Evolutionary conservation across 176 grass and related monocot species (phyloP), one percentile per base, ranked within the genome.

Genomic region (Oryza glaberrima): DNA sequence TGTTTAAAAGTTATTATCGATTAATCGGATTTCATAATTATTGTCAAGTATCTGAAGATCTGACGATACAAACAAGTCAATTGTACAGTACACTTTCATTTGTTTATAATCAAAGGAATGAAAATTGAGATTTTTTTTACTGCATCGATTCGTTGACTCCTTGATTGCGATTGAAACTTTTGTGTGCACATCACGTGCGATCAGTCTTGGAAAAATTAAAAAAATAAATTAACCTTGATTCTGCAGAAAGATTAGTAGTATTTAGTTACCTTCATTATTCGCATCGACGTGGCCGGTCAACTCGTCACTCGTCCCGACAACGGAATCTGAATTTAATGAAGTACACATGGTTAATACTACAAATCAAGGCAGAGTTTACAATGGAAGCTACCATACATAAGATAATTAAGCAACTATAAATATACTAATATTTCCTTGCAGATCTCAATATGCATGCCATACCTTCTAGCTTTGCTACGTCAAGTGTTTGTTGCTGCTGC

Each of bases 301-400:
- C 51, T 61, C 35, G 67, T 67, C 4, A 4, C 43, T 48, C 19
- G 43, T 48, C 7, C 12, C 45, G 28, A 68, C 78, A 16, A 69
- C 44, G 10, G 69, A 82, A 82, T 72, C 80, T 82, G 69, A 82
- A 72, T 72, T 72, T 5, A 60, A 82, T 72, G 68, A 72, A 72
- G 3, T 44, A 23, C 48, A 70, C 19, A 61, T 28, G 65, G 9
- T 78, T 83, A 83, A 30, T 46, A 15, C 7, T 46, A 15, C 7
- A 11, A 9, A 73, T 51, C 68, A 56, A 88, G 25, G 68, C 41
- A 73, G 11, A 3, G 1, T 9, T 9, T 22, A 78, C 9, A 79
- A 20, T 6, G 0, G 67, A 70, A 71, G 7, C 51, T 47, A 64
- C 25, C 14, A 3, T 54, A 7, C 14, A 3, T 54, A 7, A 19